Percentiles rank a stretch among this genome's conserved stretches.
Conservation (phyloP, 1,139 yeast genomes). For the Suhomyces guaymorum region DNA sequence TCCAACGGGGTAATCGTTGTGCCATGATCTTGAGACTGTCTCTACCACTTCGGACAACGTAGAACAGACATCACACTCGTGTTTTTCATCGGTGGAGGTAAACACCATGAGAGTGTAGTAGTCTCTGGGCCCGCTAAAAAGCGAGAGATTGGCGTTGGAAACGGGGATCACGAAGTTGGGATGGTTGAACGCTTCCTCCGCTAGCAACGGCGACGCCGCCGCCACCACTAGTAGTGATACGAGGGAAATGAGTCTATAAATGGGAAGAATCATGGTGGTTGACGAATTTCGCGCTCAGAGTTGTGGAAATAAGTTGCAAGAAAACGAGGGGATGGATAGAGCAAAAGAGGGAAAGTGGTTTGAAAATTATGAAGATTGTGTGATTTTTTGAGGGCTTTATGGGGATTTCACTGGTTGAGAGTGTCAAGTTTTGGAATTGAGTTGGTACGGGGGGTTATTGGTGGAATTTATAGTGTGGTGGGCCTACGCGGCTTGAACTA, state of each 20-base stretch:
- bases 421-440: too few relatives aligned
- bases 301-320: too few relatives aligned
- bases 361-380: too few relatives aligned
- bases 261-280: background rate
- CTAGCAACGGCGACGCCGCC: background rate
- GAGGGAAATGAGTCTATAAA: background rate
- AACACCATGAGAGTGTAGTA: constrained; percentile 45
- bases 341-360: too few relatives aligned
- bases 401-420: too few relatives aligned
- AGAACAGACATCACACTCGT: constrained; percentile 44
- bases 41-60: constrained; percentile 40
- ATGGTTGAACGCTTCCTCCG: constrained; percentile 3
- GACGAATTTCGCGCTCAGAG: background rate
- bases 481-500: too few relatives aligned
- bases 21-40: constrained; percentile 46
- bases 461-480: too few relatives aligned
- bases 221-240: background rate
- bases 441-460: too few relatives aligned
- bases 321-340: too few relatives aligned
- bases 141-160: constrained; percentile 31
- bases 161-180: constrained; percentile 31
- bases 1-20: constrained; percentile 40
- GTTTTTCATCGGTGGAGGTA: constrained; percentile 41
- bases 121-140: constrained; percentile 37
- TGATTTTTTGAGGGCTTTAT: too few relatives aligned